Conservation (phyloP, 192 early-diverging fungal genomes). For the Backusella circina region DNA sequence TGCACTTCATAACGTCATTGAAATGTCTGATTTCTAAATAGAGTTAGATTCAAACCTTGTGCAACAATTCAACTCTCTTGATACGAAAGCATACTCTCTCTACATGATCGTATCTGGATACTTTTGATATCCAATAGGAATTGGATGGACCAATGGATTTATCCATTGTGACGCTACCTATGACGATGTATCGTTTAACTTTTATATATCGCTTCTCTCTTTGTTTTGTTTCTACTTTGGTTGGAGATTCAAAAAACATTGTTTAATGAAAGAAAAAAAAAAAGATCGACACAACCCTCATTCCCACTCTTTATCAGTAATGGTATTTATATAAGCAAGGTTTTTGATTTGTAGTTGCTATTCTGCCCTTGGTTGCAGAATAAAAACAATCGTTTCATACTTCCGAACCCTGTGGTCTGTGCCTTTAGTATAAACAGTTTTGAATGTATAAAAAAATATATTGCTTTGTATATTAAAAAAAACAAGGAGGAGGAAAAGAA, state of each 20-base stretch:
- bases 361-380: neutral
- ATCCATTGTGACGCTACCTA: constrained; percentile 11
- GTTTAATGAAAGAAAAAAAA: neutral
- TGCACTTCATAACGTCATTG: constrained; percentile 9
- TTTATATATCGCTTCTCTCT: neutral
- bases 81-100: neutral
- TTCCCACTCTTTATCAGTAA: neutral
- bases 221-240: neutral
- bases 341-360: neutral
- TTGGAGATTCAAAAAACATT: neutral
- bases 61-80: neutral
- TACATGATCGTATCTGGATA: constrained; percentile 1
- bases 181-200: neutral
- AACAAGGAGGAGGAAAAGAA: neutral
- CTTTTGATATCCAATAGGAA: neutral
- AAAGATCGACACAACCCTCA: neutral
- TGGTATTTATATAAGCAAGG: neutral
- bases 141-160: neutral
- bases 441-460: neutral
- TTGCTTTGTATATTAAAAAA: neutral
- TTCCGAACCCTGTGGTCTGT: constrained; percentile 6
- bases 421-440: neutral
- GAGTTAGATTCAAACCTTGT: neutral
- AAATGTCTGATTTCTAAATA: constrained; percentile 5
- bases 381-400: neutral